Conservation (phyloP, 2,329 filamentous ascomycete species). For the Huntiella bhutanensis region DNA sequence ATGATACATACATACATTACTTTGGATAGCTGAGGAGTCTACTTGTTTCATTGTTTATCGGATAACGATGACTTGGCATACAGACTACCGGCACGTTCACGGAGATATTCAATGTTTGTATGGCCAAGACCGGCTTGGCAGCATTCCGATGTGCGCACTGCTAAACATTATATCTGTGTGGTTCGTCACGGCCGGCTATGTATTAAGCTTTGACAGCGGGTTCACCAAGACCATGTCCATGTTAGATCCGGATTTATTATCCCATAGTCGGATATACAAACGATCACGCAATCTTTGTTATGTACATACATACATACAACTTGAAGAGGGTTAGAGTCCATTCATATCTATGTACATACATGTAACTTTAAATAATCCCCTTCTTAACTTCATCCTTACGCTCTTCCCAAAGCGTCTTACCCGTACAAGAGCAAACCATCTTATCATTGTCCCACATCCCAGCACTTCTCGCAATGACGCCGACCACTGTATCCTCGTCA, state of each 20-base stretch:
- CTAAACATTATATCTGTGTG: too few species aligned
- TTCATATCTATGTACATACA: background rate
- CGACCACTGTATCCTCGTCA: conserved; percentile 70
- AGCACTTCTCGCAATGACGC: conserved; percentile 84
- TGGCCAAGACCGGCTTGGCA: too few species aligned
- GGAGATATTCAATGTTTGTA: too few species aligned
- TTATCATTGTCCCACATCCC: conserved; percentile 99
- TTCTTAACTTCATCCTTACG: conserved; percentile 71
- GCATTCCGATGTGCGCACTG: too few species aligned
- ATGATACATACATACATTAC: too few species aligned
- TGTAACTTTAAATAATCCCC: conserved; percentile 59
- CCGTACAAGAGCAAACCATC: conserved; percentile 92
- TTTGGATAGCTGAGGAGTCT: too few species aligned
- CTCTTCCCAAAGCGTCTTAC: conserved; percentile 97
- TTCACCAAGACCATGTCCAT: too few species aligned
- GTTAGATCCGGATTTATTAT: background rate
- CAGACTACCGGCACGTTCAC: too few species aligned
- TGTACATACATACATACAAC: background rate
- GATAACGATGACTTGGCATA: too few species aligned
- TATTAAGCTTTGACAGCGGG: too few species aligned
- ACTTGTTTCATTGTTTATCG: too few species aligned
- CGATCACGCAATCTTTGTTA: background rate
- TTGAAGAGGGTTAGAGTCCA: background rate
- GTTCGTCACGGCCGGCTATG: too few species aligned
- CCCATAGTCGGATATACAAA: background rate